Base-by-base conservation (phyloP, 1,284 basidiomycete genomes). In the Ceraceosorus guamensis region DNA sequence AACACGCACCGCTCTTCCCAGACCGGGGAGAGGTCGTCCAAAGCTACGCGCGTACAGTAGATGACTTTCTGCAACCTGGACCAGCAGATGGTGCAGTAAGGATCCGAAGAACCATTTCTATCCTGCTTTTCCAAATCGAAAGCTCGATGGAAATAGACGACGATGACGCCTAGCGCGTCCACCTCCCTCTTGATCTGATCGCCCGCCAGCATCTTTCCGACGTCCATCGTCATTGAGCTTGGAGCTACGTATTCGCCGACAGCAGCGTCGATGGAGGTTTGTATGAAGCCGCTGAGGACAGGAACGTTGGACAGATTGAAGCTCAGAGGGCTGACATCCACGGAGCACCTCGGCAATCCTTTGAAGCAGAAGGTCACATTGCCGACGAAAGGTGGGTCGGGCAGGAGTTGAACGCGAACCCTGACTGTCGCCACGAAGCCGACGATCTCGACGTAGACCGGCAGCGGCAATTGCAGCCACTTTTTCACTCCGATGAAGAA, bases 121-220 rank as follows among this genome's bases (percentile, higher is more conserved):
- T 68, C 66, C 39, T 68, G 66, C 53, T 62, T 64, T 41, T 66
- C 65, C 11, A 68, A 54, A 47, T 67, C 62, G 13, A 37, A 49
- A 14, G 66, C 66, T n/a, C 53, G 55, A 31, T 68, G 66, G 6
- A 68, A 61, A 45, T 47, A 55, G 32, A 68, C 59, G 10, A 67
- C 56, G 18, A 66, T 49, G 33, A 65, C 62, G n/a, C 66, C 66
- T 2, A 66, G 49, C n/a, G 66, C 62, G 34, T 59, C 46, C 37
- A 68, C 65, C 41, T 68, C 66, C 16, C 66, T 48, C 57, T 68
- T 66, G 60, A 68, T 65, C 32, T 61, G 60, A 50, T 68, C 66
- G 37, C 66, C 66, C 61, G 63, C 63, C 18, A 68, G 43, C 13
- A 63, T 61, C 59, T 68, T 64, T n/a, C 66, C 66, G 0, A 68